Base-by-base conservation (phyloP, 768 basidiomycete genomes). In the Austroboletus eburneus region DNA sequence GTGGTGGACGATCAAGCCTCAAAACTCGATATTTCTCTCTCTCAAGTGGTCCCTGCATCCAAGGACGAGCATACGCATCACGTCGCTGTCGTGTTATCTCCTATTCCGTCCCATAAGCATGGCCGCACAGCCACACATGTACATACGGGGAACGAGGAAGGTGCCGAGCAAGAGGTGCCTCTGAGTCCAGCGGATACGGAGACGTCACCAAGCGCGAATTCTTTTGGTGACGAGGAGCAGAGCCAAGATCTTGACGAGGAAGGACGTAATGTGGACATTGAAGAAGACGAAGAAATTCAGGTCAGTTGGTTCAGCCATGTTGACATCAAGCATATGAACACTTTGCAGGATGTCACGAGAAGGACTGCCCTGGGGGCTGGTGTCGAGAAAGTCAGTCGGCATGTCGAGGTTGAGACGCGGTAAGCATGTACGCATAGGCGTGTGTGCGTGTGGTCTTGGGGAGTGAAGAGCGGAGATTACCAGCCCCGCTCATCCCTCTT, bases 381-480 rank as follows among this genome's bases (percentile, higher is more conserved):
- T 8, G 62, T 68, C 17, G 68, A 68, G 50, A 68, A 68, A 50
- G 52, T 68, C 43, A 69, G 68, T 46, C 55, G 63, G 41, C 68
- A 69, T 46, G 55, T 65, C 30, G 57, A 59, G 5, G 39, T 39
- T 25, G 58, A 55, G 39, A 42, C 30, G 42, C 55, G 57, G 4
- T 62, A 49, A 44, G 34, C 51, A 30, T 37, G 16, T 30, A 18
- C 27, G 12, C 21, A 17, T 18, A 9, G 8, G 20, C 35, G 29
- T 48, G 46, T 34, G 33, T 38, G 34, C 14, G 36, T n/a, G 7
- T 29, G 25, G 39, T 20, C 32, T 33, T 9, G 43, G 44, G 40
- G 49, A 39, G 44, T 46, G 35, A 20, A 32, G 35, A 49, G 39
- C 36, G 45, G 48, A 41, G 42, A 45, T 47, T 34, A 12, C 18